A percentile compares a stretch with the other conserved stretches of the same genome.
These are phyloP conservation scores for Erythrobasidium hasegawianum DNA, from an alignment of 1,284 basidiomycete species.

Conservation along the genomic window DNA sequence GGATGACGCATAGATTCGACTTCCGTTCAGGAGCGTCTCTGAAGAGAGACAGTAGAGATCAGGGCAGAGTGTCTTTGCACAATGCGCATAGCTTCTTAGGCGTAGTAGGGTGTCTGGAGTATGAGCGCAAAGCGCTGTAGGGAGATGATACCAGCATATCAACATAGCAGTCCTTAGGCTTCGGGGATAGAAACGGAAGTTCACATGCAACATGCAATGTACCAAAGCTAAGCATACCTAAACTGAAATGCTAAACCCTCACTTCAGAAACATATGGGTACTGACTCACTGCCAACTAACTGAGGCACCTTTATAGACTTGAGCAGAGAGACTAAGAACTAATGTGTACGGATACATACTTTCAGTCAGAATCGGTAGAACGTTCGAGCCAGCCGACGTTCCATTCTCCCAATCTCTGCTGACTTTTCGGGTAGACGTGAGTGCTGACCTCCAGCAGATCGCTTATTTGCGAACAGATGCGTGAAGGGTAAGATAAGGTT, in stretches of 20 bases:
- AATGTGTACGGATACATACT: no score
- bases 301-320: background rate
- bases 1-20: constrained; percentile 18
- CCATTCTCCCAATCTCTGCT: constrained; percentile 70
- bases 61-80: constrained; percentile 15
- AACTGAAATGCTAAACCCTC: no score
- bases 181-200: no score
- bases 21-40: background rate
- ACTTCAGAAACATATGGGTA: no score
- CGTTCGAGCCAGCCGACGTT: constrained; percentile 67
- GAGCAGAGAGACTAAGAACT: no score
- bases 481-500: constrained; percentile 68
- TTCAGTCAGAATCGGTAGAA: no score
- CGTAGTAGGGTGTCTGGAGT: constrained; percentile 25
- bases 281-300: no score
- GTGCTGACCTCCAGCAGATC: constrained; percentile 68
- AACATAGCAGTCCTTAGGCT: no score
- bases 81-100: constrained; percentile 2
- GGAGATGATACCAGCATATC: background rate
- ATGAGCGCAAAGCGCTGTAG: constrained; percentile 23
- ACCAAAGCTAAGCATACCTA: no score
- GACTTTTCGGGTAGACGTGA: constrained; percentile 63
- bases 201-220: background rate
- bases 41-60: constrained; percentile 12
- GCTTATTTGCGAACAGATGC: constrained; percentile 64